A percentile compares a stretch with the other conserved stretches of the same genome.
Conservation (phyloP, 192 early-diverging fungal genomes). For the Gonapodya prolifera region DNA sequence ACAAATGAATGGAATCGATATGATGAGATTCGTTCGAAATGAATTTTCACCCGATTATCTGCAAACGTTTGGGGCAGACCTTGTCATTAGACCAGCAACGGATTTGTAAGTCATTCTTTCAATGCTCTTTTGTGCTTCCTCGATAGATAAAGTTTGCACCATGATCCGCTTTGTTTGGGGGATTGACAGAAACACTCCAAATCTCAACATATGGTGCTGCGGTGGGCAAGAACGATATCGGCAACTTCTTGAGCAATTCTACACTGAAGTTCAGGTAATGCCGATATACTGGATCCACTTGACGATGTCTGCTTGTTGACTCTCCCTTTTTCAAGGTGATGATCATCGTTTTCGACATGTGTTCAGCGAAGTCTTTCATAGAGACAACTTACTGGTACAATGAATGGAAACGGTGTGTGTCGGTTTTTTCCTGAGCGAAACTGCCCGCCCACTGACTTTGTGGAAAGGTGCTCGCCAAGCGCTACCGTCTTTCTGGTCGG, state of each 20-base stretch:
- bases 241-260: constrained; percentile 37
- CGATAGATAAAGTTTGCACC: constrained; percentile 1
- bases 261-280: constrained; percentile 22
- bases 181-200: constrained; percentile 21
- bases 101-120: constrained; percentile 17
- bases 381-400: constrained; percentile 45
- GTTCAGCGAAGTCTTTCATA: constrained; percentile 27
- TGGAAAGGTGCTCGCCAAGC: constrained; percentile 25
- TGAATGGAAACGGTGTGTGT: constrained; percentile 27
- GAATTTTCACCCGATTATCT: constrained; percentile 30
- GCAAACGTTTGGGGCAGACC: constrained; percentile 41
- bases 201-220: constrained; percentile 33
- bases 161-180: neutral
- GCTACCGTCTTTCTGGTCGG: constrained; percentile 29
- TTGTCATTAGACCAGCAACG: constrained; percentile 23
- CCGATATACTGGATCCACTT: neutral
- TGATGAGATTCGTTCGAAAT: constrained; percentile 24
- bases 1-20: neutral
- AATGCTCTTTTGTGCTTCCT: neutral
- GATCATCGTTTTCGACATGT: constrained; percentile 39
- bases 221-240: constrained; percentile 44
- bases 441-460: neutral
- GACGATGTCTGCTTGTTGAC: neutral
- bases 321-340: constrained; percentile 19
- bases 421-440: neutral